Evolutionary conservation across 805 yeast genomes (phyloP), one percentile per base, ranked within the genome.

Genomic region (Ogataea ramenticola): DNA sequence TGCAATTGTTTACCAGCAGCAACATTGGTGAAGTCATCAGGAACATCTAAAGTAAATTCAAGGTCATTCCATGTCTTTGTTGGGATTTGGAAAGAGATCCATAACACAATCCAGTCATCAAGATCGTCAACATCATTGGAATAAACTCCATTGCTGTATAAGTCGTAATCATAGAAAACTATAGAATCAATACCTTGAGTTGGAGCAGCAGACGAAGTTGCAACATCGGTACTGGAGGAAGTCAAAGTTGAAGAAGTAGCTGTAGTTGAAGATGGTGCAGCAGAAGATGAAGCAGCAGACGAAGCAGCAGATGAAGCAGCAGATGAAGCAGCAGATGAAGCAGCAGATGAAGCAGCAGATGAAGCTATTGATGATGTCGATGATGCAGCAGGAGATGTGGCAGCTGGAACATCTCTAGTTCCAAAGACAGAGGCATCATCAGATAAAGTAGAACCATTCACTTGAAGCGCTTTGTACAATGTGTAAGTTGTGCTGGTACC

Each of bases 21-120:
- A 40, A 40, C 37, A 26, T 40, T 30, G 16, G 37, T 32, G 20
- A 40, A 40, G 8, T 40, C 42, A 6, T 40, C 42, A 20, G 42
- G 42, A 40, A 40, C 31, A 6, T 14, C 15, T 11, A 40, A 15
- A n/a, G 33, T 36, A 24, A 40, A 15, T 4, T 4, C 8, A 19
- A 35, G 3, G 24, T 19, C 43, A 4, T 19, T n/a, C 34, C 35
- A 30, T 3, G 4, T 15, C 38, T 40, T 40, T 3, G 24, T 20
- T n/a, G 19, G 20, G 16, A 40, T 19, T 14, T 15, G 7, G 24
- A 40, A 40, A 4, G 30, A 7, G 12, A 20, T 12, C 14, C n/a
- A 16, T 14, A 40, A 33, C 3, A 22, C 21, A n/a, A 40, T 7
- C 43, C 43, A 40, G n/a, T 40, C 38, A 33, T 33, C 22, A 12